These are phyloP conservation scores for Monosporozyma unispora DNA, from an alignment of 805 yeast species.

Conservation along the genomic window DNA sequence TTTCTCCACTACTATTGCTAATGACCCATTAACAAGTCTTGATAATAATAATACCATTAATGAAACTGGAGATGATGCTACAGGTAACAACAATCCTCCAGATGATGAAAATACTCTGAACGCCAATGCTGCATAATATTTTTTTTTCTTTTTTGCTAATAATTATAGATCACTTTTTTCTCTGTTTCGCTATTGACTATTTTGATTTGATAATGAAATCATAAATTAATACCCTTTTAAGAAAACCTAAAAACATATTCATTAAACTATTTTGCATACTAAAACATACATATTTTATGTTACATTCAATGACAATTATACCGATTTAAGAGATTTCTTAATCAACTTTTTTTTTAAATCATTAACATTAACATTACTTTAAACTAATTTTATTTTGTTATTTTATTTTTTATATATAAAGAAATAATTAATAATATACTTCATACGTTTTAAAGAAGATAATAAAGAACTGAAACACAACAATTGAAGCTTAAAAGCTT, in stretches of 20 bases:
- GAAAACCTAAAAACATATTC: background rate
- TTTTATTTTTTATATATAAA: constrained; percentile 15
- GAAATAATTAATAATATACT: constrained; percentile 28
- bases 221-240: background rate
- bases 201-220: background rate
- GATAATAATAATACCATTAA: background rate
- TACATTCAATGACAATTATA: background rate
- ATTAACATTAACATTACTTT: background rate
- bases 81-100: background rate
- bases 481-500: background rate
- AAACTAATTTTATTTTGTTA: background rate
- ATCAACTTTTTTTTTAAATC: background rate
- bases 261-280: background rate
- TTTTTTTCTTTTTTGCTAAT: background rate
- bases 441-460: background rate
- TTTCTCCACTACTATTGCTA: background rate
- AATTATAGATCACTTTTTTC: background rate
- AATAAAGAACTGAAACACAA: background rate
- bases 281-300: background rate
- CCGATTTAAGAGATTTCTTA: background rate
- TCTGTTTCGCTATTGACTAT: too few relatives aligned
- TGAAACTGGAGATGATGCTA: background rate
- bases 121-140: background rate
- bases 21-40: background rate
- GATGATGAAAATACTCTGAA: background rate